Conservation (phyloP, 768 basidiomycete genomes). For the Boletus rex-veris region DNA sequence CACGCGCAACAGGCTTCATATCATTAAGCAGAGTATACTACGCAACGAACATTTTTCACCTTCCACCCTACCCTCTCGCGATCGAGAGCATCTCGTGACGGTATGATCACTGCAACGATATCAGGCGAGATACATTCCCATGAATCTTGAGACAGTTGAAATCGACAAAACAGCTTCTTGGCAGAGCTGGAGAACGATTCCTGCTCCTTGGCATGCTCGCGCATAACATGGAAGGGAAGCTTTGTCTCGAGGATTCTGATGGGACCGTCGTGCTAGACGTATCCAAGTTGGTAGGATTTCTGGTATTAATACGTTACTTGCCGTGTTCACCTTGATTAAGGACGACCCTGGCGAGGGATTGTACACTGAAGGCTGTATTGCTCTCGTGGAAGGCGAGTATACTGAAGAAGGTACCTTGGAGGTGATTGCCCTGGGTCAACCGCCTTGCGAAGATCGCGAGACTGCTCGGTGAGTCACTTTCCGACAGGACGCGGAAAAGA, state of each 20-base stretch:
- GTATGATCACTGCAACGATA: conserved; percentile 41
- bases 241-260: conserved; percentile 92
- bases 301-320: background rate
- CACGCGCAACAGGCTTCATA: conserved; percentile 79
- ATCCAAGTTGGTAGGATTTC: conserved; percentile 62
- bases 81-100: conserved; percentile 85
- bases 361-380: conserved; percentile 95
- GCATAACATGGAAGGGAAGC: conserved; percentile 83
- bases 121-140: conserved; percentile 16
- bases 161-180: conserved; percentile 94
- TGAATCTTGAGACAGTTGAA: conserved; percentile 55
- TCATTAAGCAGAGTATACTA: conserved; percentile 90
- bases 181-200: conserved; percentile 86
- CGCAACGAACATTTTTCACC: conserved; percentile 98
- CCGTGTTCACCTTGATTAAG: conserved; percentile 32
- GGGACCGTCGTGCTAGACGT: conserved; percentile 88
- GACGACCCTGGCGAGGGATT: conserved; percentile 92
- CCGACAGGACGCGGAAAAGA: background rate
- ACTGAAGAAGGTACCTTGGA: conserved; percentile 86
- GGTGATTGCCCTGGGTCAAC: conserved; percentile 94
- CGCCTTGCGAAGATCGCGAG: conserved; percentile 89
- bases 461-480: conserved; percentile 61
- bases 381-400: conserved; percentile 94
- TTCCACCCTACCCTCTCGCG: conserved; percentile 85
- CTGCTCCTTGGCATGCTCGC: conserved; percentile 90